Conservation (phyloP, 2,329 filamentous ascomycete species). For the Aspergillus oerlinghausenensis region DNA sequence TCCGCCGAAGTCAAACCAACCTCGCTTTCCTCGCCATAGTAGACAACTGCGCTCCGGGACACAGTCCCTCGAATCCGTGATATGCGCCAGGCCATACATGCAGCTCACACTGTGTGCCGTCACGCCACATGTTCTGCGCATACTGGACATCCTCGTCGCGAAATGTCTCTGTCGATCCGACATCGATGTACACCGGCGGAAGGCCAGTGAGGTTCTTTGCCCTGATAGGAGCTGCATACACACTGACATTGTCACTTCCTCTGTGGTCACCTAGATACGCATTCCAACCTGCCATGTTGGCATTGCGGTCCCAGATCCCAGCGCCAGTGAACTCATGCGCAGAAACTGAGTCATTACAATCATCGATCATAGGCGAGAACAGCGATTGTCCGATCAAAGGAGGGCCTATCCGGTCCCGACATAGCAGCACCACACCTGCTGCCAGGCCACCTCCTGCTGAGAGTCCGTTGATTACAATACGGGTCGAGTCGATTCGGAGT, state of each 20-base stretch:
- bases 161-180: conserved; percentile 10
- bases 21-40: background rate
- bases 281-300: conserved; percentile 18
- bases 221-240: conserved; percentile 11
- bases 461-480: conserved; percentile 52
- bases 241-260: conserved; percentile 27
- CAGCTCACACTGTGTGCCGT: conserved; percentile 8
- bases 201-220: conserved; percentile 3
- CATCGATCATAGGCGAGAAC: conserved; percentile 43
- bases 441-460: conserved; percentile 57
- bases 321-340: conserved; percentile 5
- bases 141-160: conserved; percentile 12
- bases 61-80: conserved; percentile 9
- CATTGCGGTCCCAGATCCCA: conserved; percentile 14
- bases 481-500: conserved; percentile 43
- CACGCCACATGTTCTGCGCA: conserved; percentile 6
- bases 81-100: conserved; percentile 11
- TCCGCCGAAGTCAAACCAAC: background rate
- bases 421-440: conserved; percentile 50
- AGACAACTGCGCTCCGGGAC: background rate
- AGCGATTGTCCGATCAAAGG: conserved; percentile 37
- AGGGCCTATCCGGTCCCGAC: conserved; percentile 31
- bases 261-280: conserved; percentile 16
- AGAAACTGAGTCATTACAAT: conserved; percentile 20
- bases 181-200: conserved; percentile 12